Percentiles rank a stretch among this genome's conserved stretches.
These are phyloP conservation scores for Capronia coronata DNA, from an alignment of 2,329 filamentous ascomycete species.

Conservation along the genomic window DNA sequence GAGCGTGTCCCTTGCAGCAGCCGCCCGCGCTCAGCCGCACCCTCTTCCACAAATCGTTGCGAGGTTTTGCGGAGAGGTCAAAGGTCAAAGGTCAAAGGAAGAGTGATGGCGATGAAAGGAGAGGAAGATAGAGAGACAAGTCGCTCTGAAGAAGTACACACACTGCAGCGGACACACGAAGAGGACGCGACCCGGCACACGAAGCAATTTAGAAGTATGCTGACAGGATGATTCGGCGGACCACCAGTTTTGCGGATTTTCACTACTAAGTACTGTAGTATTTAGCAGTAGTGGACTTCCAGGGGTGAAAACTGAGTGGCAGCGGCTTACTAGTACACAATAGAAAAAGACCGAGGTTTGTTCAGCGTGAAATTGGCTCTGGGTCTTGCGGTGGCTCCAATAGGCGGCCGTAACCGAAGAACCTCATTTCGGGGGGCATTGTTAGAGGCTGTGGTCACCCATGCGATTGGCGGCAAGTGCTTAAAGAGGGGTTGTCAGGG, in stretches of 20 bases:
- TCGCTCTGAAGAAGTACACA: background rate
- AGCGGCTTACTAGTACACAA: no score
- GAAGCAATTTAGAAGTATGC: background rate
- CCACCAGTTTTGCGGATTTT: background rate
- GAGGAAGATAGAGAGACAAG: background rate
- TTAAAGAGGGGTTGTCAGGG: background rate
- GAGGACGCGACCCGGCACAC: background rate
- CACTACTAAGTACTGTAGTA: no score
- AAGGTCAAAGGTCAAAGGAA: background rate
- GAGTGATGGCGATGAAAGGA: background rate
- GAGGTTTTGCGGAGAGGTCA: constrained; percentile 7
- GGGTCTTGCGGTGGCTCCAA: background rate
- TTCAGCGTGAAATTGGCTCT: background rate
- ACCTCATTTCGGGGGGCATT: background rate
- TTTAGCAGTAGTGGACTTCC: no score
- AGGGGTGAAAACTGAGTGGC: background rate
- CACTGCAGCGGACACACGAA: background rate
- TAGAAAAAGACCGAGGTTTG: background rate
- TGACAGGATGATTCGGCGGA: background rate
- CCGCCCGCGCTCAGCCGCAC: constrained; percentile 16
- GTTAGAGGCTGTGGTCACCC: background rate
- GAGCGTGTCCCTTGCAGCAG: constrained; percentile 22
- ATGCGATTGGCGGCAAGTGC: background rate
- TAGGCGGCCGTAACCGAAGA: background rate
- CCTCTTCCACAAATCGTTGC: background rate